Evolutionary conservation across 805 yeast species (phyloP).

Genomic region (Starmerella gropengiesseri): DNA sequence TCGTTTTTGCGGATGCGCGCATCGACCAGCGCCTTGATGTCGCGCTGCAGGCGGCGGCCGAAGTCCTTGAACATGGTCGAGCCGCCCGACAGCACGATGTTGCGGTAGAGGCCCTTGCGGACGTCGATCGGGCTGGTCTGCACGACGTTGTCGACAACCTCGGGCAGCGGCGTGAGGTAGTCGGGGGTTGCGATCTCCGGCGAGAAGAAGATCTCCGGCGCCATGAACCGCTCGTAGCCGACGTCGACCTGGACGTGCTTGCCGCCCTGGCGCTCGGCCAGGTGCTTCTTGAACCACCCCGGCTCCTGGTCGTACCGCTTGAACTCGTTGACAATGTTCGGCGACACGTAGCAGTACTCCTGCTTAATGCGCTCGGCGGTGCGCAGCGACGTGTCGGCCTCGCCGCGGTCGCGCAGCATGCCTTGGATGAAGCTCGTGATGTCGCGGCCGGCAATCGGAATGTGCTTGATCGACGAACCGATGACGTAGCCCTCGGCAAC

Average conservation of each 20-base stretch:
- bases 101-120: conserved; percentile 88
- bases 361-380: conserved; percentile 97
- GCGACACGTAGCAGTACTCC: conserved; percentile 93
- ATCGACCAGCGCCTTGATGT: conserved; percentile 73
- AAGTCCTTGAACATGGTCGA: conserved; percentile 98
- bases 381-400: conserved; percentile 79
- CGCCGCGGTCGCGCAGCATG: conserved; percentile 92
- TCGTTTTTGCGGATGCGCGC: conserved; percentile 80
- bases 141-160: conserved; percentile 89
- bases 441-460: conserved; percentile 98
- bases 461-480: conserved; percentile 92
- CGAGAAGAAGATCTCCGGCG: conserved; percentile 97
- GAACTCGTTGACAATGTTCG: conserved; percentile 94
- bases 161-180: conserved; percentile 89
- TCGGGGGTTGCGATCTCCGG: conserved; percentile 96
- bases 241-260: conserved; percentile 67
- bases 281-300: conserved; percentile 74
- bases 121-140: conserved; percentile 96
- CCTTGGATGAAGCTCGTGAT: conserved; percentile 89
- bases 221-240: conserved; percentile 94
- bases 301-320: conserved; percentile 89
- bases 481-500: conserved; percentile 99
- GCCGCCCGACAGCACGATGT: conserved; percentile 94
- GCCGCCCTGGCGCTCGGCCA: conserved; percentile 57
- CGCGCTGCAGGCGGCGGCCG: conserved; percentile 95